Evolutionary conservation across 2,329 filamentous ascomycete species (phyloP).

Genomic region (Drechslerella dactyloides): DNA sequence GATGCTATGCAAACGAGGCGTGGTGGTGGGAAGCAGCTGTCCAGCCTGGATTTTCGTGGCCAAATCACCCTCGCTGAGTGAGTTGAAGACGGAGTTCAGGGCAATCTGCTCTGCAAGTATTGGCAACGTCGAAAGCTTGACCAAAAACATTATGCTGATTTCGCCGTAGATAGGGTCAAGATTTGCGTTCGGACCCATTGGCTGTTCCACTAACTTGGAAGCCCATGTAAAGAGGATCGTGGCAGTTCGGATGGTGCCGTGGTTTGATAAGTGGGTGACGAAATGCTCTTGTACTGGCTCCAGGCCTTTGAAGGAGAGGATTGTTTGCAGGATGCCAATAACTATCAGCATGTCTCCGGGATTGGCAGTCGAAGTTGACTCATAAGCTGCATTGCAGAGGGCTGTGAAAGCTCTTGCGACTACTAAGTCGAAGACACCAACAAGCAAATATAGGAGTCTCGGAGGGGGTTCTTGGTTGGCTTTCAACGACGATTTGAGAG

Average conservation of each 20-base stretch:
- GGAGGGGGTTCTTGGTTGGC: constrained; percentile 56
- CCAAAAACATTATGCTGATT: constrained; percentile 83
- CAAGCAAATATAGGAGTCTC: constrained; percentile 61
- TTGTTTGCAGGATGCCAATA: constrained; percentile 85
- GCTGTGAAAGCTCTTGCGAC: constrained; percentile 83
- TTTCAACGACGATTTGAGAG: constrained; percentile 69
- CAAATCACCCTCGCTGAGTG: constrained; percentile 74
- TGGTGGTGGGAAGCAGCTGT: constrained; percentile 78
- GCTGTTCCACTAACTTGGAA: constrained; percentile 62
- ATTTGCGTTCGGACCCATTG: constrained; percentile 61
- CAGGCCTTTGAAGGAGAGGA: constrained; percentile 77
- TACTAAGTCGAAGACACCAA: constrained; percentile 80
- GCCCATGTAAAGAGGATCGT: constrained; percentile 92
- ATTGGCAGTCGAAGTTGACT: constrained; percentile 61
- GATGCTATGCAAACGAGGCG: constrained; percentile 80
- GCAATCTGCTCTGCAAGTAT: constrained; percentile 87
- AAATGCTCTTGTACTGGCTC: constrained; percentile 75
- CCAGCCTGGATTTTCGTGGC: constrained; percentile 76
- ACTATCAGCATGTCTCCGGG: constrained; percentile 85
- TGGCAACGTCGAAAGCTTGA: constrained; percentile 82
- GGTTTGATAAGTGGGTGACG: constrained; percentile 69
- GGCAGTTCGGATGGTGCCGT: constrained; percentile 77
- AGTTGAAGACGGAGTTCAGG: constrained; percentile 78
- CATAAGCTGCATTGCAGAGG: constrained; percentile 79
- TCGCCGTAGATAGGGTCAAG: constrained; percentile 90